Base-by-base conservation (phyloP, 177 flowering plant genomes). In the Vitis hybrid region DNA sequence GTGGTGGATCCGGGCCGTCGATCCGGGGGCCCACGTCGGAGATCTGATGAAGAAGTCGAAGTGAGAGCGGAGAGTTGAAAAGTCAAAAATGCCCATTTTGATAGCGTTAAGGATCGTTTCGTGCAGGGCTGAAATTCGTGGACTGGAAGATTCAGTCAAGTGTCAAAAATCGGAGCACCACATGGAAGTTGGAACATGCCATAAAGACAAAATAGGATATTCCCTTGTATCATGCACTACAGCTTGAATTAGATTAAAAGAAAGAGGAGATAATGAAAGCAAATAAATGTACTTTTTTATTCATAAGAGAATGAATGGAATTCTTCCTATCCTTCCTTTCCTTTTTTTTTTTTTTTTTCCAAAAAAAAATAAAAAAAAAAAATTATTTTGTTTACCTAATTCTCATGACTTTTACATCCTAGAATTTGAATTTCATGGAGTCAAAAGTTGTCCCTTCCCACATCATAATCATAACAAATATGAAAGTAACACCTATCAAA, bases 71-170 rank as follows among this genome's bases (percentile, higher is more conserved):
- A 48, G 23, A 2, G 0, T 1, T 2, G 13, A 26, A 54, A 49
- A 39, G 60, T 13, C 51, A 64, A 45, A 52, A 54, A 6, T 1
- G 2, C 15, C n/a, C 11, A 8, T 4, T 32, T 18, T 6, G 10
- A 7, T 26, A 6, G 19, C 51, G 8, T 68, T 72, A 18, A 59
- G 75, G 70, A 64, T 10, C 14, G 34, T 58, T 52, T 72, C 79
- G 79, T 76, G 73, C 18, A 65, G 79, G 75, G 64, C 72, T 76
- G 69, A 60, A 62, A 62, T 61, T 70, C 26, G 1, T 49, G 10
- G 32, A 1, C 19, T 62, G 9, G 55, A 11, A 12, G 23, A 4
- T 55, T 66, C 39, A 5, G 17, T 68, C 75, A 76, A 68, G 66
- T 72, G 72, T 57, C 60, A 23, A 45, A 59, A 67, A 51, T 15